A percentile compares a stretch with the other conserved stretches of the same genome.
These are phyloP conservation scores for Suhomyces ambrosiae DNA, from an alignment of 1,139 yeast species.

Conservation along the genomic window DNA sequence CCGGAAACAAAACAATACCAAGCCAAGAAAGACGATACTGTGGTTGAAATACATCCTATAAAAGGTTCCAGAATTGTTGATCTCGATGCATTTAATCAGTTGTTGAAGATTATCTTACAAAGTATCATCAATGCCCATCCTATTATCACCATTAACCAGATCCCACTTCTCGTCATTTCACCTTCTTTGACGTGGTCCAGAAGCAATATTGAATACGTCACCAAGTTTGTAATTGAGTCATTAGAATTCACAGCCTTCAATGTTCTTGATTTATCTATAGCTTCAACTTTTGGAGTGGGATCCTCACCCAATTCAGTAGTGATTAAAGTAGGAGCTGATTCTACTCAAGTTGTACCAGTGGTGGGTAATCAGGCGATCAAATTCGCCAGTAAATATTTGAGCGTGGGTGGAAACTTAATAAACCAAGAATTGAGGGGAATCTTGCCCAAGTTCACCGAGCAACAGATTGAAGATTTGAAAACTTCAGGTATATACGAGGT, in stretches of 20 bases:
- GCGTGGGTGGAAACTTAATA: slow-evolving; percentile 65
- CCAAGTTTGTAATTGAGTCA: slow-evolving; percentile 75
- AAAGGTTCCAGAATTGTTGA: slow-evolving; percentile 63
- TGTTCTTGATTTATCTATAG: slow-evolving; percentile 66
- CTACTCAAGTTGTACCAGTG: slow-evolving; percentile 78
- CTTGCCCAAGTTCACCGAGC: slow-evolving; percentile 58
- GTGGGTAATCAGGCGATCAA: slow-evolving; percentile 66
- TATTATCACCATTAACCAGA: slow-evolving; percentile 48
- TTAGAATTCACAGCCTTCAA: slow-evolving; percentile 76
- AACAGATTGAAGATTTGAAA: slow-evolving; percentile 76
- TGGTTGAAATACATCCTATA: slow-evolving; percentile 61
- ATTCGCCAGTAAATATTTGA: slow-evolving; percentile 53
- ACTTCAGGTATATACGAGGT: slow-evolving; percentile 77
- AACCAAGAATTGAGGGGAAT: slow-evolving; percentile 52
- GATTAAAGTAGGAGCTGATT: slow-evolving; percentile 77
- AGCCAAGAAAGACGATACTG: slow-evolving; percentile 32
- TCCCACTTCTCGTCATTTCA: slow-evolving; percentile 56
- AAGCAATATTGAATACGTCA: slow-evolving; percentile 62
- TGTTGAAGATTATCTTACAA: slow-evolving; percentile 61
- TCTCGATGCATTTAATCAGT: slow-evolving; percentile 69
- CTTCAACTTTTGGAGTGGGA: slow-evolving; percentile 74
- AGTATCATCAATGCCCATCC: slow-evolving; percentile 57
- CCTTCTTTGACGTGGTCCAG: slow-evolving; percentile 74
- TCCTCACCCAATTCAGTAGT: slow-evolving; percentile 65
- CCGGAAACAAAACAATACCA: slow-evolving; percentile 43